These are phyloP conservation scores for Digitaria exilis DNA, from an alignment of 202 grass and related monocot genomes.

Conservation along the genomic window DNA sequence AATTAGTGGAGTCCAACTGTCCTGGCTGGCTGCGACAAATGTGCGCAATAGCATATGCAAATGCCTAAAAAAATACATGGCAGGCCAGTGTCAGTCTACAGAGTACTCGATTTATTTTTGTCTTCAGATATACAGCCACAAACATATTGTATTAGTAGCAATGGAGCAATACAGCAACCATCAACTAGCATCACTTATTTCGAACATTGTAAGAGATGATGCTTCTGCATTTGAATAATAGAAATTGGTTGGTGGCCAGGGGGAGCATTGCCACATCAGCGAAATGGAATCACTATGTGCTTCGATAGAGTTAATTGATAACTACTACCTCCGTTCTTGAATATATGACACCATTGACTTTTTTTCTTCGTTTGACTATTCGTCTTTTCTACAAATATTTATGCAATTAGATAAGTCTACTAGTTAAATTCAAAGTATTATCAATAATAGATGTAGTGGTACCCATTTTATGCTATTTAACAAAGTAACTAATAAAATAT, in stretches of 20 bases:
- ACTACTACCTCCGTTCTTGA: no score
- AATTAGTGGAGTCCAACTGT: constrained; percentile 20
- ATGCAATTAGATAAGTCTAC: no score
- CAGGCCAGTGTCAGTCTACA: background rate
- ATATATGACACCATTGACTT: no score
- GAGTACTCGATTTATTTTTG: background rate
- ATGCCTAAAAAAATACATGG: constrained; percentile 50
- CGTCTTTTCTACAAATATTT: no score
- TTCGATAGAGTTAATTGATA: background rate
- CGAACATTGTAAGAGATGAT: background rate
- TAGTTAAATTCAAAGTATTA: no score
- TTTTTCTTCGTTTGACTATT: no score
- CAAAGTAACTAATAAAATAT: no score
- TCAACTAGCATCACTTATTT: background rate
- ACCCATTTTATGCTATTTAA: no score
- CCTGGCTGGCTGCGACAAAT: constrained; percentile 25
- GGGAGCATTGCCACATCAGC: background rate
- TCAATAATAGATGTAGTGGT: no score
- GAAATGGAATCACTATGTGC: background rate
- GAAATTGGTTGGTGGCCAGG: background rate
- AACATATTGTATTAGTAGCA: background rate
- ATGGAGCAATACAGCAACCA: background rate
- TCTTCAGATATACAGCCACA: background rate
- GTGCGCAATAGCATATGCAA: constrained; percentile 65
- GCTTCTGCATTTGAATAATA: constrained; percentile 1